Evolutionary conservation across 2,329 filamentous ascomycete species (phyloP), one percentile per base, ranked within the genome.

Genomic region (Pseudonectria foliicola): DNA sequence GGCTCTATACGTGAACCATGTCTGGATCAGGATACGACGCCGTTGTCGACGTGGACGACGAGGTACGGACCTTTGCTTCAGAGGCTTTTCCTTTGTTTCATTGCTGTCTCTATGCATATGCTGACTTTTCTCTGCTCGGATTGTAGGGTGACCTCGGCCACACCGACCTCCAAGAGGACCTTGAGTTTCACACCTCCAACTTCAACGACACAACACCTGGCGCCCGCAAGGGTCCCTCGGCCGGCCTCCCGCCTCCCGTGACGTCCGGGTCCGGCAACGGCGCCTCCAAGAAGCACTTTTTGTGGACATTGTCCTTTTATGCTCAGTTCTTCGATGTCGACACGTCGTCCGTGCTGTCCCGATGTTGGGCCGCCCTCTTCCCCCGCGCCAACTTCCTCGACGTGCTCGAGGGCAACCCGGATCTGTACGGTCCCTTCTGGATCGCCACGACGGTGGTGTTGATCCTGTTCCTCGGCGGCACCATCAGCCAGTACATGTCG

Each of bases 271-370:
- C 59, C 6, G 56, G 62, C 13, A 52, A 57, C 10, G 49, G 45
- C 13, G 60, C 61, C n/a, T 73, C 76, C 41, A 96, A 96, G 66
- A 96, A 96, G 66, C 85, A 85, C 55, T 88, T 82, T 67, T 83
- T 96, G 45, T 98, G 92, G 92, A 80, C 80, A 29, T 71, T 96
- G 43, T 79, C 80, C 38, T 98, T 95, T 71, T 98, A 98, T 68
- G 80, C 88, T 37, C 92, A 95, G 66, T 96, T 92, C 76, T 98
- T 98, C 67, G 92, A 98, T 57, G 90, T 98, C 45, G 92, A 98
- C 65, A 96, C 92, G 2, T 81, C 77, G 40, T 85, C 92, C 34
- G 89, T 98, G 13, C 67, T 95, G 37, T 73, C 81, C 54, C 84
- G 92, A 47, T 96, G 92, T 64, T 81, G 80, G 62, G 83, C 88